Evolutionary conservation across 768 basidiomycete genomes (phyloP), one percentile per base, ranked within the genome.

Genomic region (Tubosaeta brunneosetosa): DNA sequence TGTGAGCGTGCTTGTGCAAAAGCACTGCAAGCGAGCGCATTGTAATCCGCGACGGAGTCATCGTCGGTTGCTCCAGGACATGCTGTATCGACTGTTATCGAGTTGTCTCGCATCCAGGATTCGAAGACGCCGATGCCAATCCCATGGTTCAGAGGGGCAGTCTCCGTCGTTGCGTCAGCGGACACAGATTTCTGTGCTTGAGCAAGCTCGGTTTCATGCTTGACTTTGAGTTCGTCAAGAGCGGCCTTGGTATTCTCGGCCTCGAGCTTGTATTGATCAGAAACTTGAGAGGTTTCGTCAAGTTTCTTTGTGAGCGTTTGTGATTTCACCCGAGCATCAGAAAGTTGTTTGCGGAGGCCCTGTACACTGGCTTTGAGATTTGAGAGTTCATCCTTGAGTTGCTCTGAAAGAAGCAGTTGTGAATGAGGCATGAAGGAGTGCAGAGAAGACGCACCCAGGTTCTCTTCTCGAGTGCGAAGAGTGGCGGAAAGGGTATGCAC

Each of bases 21-120:
- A 8, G 50, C 50, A 17, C 50, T 31, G 37, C 50, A 51, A 11
- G 50, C 50, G n/a, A 51, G 29, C 11, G 37, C 50, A 13, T 51
- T 46, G 37, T 45, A 46, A 36, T 51, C 50, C 16, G 44, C 32
- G 14, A 10, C 10, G 22, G 50, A 32, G 29, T 32, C 13, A 33
- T 34, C 26, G 22, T 44, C 26, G n/a, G 26, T 36, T 34, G 13
- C 32, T 25, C 26, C 49, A 16, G 34, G 6, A 14, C 8, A 36
- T 34, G 31, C 12, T 6, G 43, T 44, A 25, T 40, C 10, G 8
- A 36, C 19, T 1, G 44, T 40, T 38, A 31, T 43, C 16, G 44
- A 25, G 16, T 32, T 36, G 14, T 46, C 37, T 26, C 29, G 34
- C 50, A 51, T 51, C 50, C 50, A 51, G 25, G 44, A 45, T 31